A percentile compares a stretch with the other conserved stretches of the same genome.
Conservation (phyloP, 768 basidiomycete species). For the Neoboletus subvelutipes region DNA sequence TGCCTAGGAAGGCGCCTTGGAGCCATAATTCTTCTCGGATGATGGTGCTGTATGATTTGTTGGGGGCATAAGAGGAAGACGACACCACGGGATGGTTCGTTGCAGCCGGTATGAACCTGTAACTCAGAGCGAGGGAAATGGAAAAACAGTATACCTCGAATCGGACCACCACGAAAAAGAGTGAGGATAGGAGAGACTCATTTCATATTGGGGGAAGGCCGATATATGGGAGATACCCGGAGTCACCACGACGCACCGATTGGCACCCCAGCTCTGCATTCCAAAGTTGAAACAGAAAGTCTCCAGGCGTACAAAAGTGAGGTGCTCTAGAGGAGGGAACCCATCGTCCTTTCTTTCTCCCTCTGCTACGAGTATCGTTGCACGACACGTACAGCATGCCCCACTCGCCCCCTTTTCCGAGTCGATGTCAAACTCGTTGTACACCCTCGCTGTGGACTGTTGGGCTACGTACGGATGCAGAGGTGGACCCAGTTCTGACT, state of each 20-base stretch:
- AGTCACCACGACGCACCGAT: too few species aligned
- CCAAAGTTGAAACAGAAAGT: background rate
- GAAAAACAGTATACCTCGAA: too few species aligned
- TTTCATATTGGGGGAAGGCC: too few species aligned
- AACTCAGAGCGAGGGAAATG: too few species aligned
- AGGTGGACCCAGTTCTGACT: too few species aligned
- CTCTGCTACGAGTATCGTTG: background rate
- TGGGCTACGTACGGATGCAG: background rate
- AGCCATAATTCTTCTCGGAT: conserved; percentile 14
- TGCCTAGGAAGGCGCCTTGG: conserved; percentile 10
- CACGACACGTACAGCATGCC: background rate
- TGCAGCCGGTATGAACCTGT: too few species aligned
- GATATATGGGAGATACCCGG: too few species aligned
- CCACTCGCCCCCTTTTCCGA: too few species aligned
- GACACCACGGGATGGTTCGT: too few species aligned
- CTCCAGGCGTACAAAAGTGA: background rate
- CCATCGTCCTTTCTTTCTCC: background rate
- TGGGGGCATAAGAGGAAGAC: background rate
- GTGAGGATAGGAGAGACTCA: too few species aligned
- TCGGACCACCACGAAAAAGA: too few species aligned
- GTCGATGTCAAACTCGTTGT: background rate
- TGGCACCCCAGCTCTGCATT: too few species aligned
- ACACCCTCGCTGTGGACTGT: conserved; percentile 1
- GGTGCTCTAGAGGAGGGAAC: background rate
- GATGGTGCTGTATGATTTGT: conserved; percentile 4